A percentile compares a stretch with the other conserved stretches of the same genome.
phyloP scores from a whole-genome alignment of 2,329 filamentous ascomycete genomes.

The Verticillium alfalfae region DNA sequence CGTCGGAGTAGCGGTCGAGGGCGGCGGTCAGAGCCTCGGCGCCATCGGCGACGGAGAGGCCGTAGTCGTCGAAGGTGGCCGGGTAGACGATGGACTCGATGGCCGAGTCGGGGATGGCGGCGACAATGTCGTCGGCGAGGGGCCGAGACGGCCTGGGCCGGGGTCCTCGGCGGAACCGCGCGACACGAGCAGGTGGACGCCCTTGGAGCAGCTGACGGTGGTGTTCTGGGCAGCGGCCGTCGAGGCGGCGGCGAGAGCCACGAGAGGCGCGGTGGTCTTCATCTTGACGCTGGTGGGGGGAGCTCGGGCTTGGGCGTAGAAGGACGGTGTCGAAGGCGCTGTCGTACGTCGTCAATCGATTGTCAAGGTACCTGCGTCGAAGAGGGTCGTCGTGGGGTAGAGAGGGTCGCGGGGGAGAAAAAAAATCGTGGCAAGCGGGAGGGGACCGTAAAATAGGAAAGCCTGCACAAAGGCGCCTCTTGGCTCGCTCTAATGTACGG shows the following conservation, averaged over 20 bases:
- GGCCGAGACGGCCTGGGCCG: constrained; percentile 26
- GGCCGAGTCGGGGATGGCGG: constrained; percentile 24
- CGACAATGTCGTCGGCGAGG: constrained; percentile 24
- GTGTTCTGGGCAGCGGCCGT: constrained; percentile 16
- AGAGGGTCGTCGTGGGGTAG: background rate
- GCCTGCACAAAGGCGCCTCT: background rate
- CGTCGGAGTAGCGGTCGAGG: constrained; percentile 23
- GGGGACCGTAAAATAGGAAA: background rate
- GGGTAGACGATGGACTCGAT: constrained; percentile 31
- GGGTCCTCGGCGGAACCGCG: constrained; percentile 28
- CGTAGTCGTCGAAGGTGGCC: constrained; percentile 25
- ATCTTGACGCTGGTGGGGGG: background rate
- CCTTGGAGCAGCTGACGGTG: constrained; percentile 21
- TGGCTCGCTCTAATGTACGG: background rate
- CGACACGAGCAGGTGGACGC: constrained; percentile 33
- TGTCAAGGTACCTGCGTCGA: background rate
- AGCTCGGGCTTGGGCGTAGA: background rate
- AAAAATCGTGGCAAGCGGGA: background rate
- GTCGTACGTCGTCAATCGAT: background rate
- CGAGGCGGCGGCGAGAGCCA: constrained; percentile 15
- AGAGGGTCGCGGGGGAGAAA: background rate
- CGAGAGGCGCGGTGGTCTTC: constrained; percentile 1
- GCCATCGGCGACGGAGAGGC: constrained; percentile 26
- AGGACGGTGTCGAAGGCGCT: too few relatives aligned
- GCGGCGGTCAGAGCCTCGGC: constrained; percentile 20